Evolutionary conservation across 2,329 filamentous ascomycete species (phyloP).

Genomic region (Hymenoscyphus salicellus): DNA sequence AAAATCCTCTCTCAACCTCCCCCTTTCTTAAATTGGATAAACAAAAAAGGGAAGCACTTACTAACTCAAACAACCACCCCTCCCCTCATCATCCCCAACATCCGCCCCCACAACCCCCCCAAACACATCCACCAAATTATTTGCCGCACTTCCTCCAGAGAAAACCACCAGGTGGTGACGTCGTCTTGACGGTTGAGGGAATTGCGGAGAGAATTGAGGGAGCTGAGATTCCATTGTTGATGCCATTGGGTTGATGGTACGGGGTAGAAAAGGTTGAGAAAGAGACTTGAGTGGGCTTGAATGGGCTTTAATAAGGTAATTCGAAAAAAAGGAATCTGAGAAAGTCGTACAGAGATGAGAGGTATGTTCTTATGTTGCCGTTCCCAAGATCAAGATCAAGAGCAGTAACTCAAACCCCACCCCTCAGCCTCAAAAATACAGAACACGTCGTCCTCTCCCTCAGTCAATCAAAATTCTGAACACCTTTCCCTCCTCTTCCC

Average conservation of each 20-base stretch:
- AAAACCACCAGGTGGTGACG: constrained; percentile 65
- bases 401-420: no score
- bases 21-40: background rate
- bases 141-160: constrained; percentile 90
- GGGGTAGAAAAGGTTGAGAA: no score
- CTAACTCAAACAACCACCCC: constrained; percentile 31
- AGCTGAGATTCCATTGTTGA: background rate
- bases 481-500: background rate
- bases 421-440: no score
- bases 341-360: no score
- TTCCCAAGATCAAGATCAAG: no score
- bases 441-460: background rate
- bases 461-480: background rate
- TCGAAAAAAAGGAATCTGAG: no score
- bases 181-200: constrained; percentile 18
- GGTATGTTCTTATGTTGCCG: no score
- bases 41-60: constrained; percentile 22
- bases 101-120: constrained; percentile 46
- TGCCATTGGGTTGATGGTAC: no score
- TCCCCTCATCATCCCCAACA: constrained; percentile 21
- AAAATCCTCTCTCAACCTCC: background rate
- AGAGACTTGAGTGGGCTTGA: no score
- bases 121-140: constrained; percentile 90
- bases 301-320: no score
- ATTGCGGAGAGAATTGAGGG: background rate